A percentile compares a stretch with the other conserved stretches of the same genome.
Evolutionary conservation across 1,284 basidiomycete genomes (phyloP).

Genomic region (Leucoagaricus sp.): DNA sequence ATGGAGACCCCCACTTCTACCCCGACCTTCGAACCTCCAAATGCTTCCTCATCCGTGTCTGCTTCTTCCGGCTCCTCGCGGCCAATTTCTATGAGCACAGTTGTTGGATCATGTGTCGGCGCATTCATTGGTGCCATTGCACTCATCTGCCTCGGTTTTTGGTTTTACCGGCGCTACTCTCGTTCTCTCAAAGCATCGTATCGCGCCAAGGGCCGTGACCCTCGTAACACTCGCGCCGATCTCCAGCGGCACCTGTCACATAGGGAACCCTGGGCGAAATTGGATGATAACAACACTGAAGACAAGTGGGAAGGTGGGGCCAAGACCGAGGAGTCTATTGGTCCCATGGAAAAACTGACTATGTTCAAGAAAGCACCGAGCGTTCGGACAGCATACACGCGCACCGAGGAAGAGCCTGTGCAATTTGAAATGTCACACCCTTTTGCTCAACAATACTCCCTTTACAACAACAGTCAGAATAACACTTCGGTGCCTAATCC

Average conservation of each 20-base stretch:
- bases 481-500: constrained; percentile 20
- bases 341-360: constrained; percentile 54
- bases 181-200: constrained; percentile 28
- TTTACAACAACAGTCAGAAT: constrained; percentile 34
- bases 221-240: constrained; percentile 34
- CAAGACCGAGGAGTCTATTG: constrained; percentile 34
- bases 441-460: constrained; percentile 54
- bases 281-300: constrained; percentile 40
- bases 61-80: constrained; percentile 22
- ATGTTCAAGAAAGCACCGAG: constrained; percentile 72
- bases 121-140: constrained; percentile 46
- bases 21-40: constrained; percentile 8
- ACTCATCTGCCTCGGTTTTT: constrained; percentile 47
- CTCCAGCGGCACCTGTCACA: constrained; percentile 41
- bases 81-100: constrained; percentile 47
- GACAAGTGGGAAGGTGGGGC: constrained; percentile 46
- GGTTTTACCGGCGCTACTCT: constrained; percentile 49
- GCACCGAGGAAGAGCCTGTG: constrained; percentile 37
- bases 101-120: constrained; percentile 53
- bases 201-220: constrained; percentile 25
- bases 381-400: constrained; percentile 49
- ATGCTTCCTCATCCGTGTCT: constrained; percentile 18
- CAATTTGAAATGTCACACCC: constrained; percentile 40
- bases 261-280: constrained; percentile 46
- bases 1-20: constrained; percentile 18